Evolutionary conservation across 208 protist species (phyloP).

Genomic region (Crithidia fasciculata): DNA sequence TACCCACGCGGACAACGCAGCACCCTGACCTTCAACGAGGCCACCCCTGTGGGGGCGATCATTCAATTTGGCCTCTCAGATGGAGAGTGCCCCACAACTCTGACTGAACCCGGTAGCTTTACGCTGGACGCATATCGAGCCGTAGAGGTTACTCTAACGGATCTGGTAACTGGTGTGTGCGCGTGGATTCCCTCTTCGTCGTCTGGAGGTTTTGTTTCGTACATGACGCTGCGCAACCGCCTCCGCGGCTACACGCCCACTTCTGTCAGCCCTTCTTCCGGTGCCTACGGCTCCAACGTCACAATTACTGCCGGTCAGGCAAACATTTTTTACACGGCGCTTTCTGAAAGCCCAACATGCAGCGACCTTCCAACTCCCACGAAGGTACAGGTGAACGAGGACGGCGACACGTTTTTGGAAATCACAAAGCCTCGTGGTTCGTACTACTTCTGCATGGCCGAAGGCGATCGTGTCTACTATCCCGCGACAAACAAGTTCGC

Average conservation of each 20-base stretch:
- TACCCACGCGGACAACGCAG: neutral
- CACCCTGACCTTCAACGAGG: constrained; percentile 14
- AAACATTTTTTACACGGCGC: constrained; percentile 6
- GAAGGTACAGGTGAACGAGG: neutral
- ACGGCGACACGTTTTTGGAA: neutral
- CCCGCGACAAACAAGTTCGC: neutral
- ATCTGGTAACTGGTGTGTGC: neutral
- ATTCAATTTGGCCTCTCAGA: constrained; percentile 6
- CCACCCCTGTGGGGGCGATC: constrained; percentile 10
- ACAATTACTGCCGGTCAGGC: neutral
- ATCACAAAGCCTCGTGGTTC: neutral
- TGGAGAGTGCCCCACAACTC: neutral
- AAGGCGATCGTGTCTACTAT: constrained; percentile 5
- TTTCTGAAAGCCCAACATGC: neutral
- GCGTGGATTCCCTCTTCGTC: neutral
- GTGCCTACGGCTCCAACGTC: neutral
- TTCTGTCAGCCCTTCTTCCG: neutral
- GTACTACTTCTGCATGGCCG: constrained; percentile 13
- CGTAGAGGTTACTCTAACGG: neutral
- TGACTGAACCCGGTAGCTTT: neutral
- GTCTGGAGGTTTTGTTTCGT: neutral
- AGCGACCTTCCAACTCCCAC: neutral
- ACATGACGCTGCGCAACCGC: constrained; percentile 3
- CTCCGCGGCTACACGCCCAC: neutral
- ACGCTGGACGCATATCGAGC: neutral